Base-by-base conservation (phyloP, 192 early-diverging fungal species). In the Physocladia obscura region DNA sequence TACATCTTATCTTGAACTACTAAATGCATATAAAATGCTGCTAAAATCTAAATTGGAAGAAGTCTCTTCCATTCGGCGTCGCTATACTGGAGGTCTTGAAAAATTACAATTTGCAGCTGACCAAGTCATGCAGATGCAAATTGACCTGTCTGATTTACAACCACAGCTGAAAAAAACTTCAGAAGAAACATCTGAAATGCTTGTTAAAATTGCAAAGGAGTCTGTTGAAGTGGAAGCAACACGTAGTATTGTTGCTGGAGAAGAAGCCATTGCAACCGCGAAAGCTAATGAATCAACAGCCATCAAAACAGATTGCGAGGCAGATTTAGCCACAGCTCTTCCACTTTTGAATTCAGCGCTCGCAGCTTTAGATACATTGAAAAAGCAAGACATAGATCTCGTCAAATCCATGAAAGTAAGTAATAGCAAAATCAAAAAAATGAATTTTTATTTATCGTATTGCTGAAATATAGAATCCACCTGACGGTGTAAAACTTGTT, bases 321-420 rank as follows among this genome's bases (percentile, higher is more conserved):
- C 72, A 37, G 82, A 87, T 71, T 75, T 87, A 27, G 85, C 85
- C 0, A 79, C 86, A 40, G 85, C 85, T 3, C 61, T 87, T 36
- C 85, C 85, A 26, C 59, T 87, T 29, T 67, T 87, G 50, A 87
- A 87, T 60, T 67, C 83, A 13, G 85, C 85, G 2, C 72, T 87
- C 17, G 50, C 79, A 24, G 85, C 85, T 35, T 65, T 87, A 50
- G 85, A 87, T 57, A 87, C 85, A 4, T 57, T 87, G 31, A 87
- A 87, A 52, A 87, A 87, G 68, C 73, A 65, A 22, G 85, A 87
- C 62, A 87, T 87, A 59, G 85, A 87, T 74, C 63, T 85, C 22
- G 85, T 87, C 5, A 87, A 87, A 62, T 77, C 79, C 6, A 87
- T 87, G 85, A 87, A 87, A 44, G 61, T 63, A 32, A 29, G 13